These are phyloP conservation scores for Fraxinus greggii DNA, from an alignment of 305 asterid genomes.

Conservation along the genomic window DNA sequence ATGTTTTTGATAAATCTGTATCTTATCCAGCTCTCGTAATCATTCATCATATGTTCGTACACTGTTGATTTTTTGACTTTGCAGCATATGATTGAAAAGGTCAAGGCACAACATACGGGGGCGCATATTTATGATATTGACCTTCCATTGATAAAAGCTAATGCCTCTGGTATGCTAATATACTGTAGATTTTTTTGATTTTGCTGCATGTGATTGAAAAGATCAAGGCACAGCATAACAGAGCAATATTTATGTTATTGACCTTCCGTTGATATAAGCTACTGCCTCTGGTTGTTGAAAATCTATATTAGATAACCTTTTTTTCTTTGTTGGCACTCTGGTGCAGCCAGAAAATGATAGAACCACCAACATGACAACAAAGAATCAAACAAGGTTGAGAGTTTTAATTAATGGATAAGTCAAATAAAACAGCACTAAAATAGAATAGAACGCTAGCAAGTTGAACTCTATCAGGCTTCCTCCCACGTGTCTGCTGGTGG, in stretches of 20 bases:
- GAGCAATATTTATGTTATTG: constrained; percentile 52
- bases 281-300: constrained; percentile 65
- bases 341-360: background rate
- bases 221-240: constrained; percentile 46
- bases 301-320: constrained; percentile 18
- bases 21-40: constrained; percentile 10
- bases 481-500: background rate
- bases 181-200: constrained; percentile 16
- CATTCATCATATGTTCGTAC: constrained; percentile 13
- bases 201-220: constrained; percentile 66
- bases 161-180: background rate
- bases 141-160: constrained; percentile 57
- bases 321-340: background rate
- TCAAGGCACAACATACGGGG: constrained; percentile 45
- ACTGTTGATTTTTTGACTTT: constrained; percentile 25
- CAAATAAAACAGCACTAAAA: background rate
- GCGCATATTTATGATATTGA: constrained; percentile 52
- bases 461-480: background rate
- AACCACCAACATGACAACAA: background rate
- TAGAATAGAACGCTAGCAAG: background rate
- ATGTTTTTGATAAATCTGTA: constrained; percentile 15
- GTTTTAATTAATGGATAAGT: background rate
- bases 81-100: constrained; percentile 68
- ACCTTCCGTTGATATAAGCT: constrained; percentile 58
- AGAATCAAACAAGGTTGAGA: background rate